These are phyloP conservation scores for Pseudogymnoascus sp. DNA, from an alignment of 2,329 filamentous ascomycete species.

Conservation along the genomic window DNA sequence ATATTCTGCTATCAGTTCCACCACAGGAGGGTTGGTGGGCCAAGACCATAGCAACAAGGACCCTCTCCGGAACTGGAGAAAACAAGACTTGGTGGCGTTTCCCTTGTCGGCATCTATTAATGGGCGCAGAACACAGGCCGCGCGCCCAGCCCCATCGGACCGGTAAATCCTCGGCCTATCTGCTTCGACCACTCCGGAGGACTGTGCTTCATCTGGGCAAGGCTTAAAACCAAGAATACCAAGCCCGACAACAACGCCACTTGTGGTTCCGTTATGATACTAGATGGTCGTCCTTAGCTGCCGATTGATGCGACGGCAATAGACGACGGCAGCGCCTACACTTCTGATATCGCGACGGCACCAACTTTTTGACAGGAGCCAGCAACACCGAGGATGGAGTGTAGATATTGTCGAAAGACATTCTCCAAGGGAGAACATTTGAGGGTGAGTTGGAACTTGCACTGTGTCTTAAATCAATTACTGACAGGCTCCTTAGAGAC, in stretches of 20 bases:
- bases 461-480: conserved; percentile 10
- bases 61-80: neutral
- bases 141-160: neutral
- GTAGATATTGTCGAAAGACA: conserved; percentile 32
- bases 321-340: neutral
- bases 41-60: neutral
- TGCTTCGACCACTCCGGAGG: neutral
- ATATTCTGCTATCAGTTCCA: neutral
- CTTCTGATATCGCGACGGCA: conserved; percentile 5
- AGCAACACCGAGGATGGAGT: conserved; percentile 22
- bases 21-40: neutral
- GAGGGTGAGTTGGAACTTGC: conserved; percentile 24
- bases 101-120: neutral
- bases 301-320: neutral
- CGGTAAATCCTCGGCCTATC: neutral
- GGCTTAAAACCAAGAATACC: conserved; percentile 2
- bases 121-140: neutral
- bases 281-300: neutral
- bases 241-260: neutral
- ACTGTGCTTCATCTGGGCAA: neutral
- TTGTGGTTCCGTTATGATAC: neutral
- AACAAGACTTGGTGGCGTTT: neutral
- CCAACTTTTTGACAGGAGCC: conserved; percentile 9
- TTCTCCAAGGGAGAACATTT: conserved; percentile 36
- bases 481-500: conserved; percentile 28